Evolutionary conservation across 202 grass and related monocot genomes (phyloP).

Genomic region (Panicum hallii): DNA sequence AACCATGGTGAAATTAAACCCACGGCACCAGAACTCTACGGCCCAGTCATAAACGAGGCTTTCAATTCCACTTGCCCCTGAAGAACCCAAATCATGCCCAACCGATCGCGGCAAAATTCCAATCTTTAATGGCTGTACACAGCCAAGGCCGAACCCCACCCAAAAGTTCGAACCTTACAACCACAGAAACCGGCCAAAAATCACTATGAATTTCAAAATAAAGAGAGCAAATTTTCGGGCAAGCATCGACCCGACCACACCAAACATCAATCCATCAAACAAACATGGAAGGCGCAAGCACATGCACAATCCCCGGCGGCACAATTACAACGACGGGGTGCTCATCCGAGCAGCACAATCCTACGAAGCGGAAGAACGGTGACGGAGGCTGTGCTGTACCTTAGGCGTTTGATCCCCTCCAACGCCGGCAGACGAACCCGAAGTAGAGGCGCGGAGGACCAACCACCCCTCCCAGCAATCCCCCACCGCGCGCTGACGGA

Average conservation of each 20-base stretch:
- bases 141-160: background rate
- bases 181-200: background rate
- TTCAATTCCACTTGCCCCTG: background rate
- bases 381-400: background rate
- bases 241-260: background rate
- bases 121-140: background rate
- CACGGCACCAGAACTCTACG: background rate
- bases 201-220: background rate
- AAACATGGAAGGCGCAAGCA: background rate
- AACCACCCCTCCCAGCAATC: background rate
- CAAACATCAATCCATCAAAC: background rate
- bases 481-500: background rate
- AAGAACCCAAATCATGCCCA: background rate
- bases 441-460: background rate
- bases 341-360: background rate
- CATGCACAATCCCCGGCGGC: too few relatives aligned
- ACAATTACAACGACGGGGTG: background rate
- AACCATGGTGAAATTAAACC: background rate
- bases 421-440: background rate
- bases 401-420: background rate
- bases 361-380: background rate
- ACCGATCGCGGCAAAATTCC: background rate
- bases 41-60: background rate
- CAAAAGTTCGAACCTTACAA: background rate
- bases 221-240: background rate